Percentiles rank a stretch among this genome's conserved stretches.
Conservation (phyloP, 192 early-diverging fungal species). For the Kappamyces sp. region DNA sequence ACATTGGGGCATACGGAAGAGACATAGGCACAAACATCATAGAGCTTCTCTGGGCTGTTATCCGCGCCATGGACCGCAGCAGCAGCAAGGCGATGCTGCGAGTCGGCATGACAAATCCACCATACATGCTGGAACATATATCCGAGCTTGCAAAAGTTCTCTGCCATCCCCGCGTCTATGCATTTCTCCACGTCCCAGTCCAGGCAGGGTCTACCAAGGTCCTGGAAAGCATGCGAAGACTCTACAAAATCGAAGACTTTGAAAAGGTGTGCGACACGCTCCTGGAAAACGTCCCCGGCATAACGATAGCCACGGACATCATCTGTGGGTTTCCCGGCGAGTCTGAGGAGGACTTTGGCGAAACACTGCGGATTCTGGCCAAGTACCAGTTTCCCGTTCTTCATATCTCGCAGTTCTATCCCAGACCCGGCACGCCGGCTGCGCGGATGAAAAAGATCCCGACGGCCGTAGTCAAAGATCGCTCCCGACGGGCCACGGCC, state of each 20-base stretch:
- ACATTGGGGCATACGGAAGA: constrained; percentile 48
- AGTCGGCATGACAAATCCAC: constrained; percentile 62
- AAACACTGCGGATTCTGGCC: constrained; percentile 39
- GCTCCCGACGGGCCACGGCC: constrained; percentile 34
- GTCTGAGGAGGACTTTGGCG: constrained; percentile 43
- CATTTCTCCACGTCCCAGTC: constrained; percentile 54
- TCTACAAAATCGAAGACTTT: constrained; percentile 46
- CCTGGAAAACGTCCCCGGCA: constrained; percentile 23
- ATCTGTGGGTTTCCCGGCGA: constrained; percentile 60
- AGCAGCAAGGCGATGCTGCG: constrained; percentile 37
- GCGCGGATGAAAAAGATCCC: constrained; percentile 38
- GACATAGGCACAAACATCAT: constrained; percentile 46
- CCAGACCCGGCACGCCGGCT: constrained; percentile 55
- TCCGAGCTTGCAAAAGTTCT: constrained; percentile 42
- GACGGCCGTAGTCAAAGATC: constrained; percentile 43
- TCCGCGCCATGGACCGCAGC: constrained; percentile 36
- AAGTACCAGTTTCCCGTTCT: constrained; percentile 42
- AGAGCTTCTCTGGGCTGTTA: constrained; percentile 40
- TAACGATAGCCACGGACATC: constrained; percentile 52
- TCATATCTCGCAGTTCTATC: constrained; percentile 58
- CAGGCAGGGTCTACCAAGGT: constrained; percentile 47
- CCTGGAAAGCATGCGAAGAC: constrained; percentile 45
- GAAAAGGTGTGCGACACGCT: constrained; percentile 31
- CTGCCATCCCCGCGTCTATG: constrained; percentile 49
- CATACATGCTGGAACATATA: constrained; percentile 54